Percentiles rank a stretch among this genome's conserved stretches.
Evolutionary conservation across 83 land plant species (phyloP).

Genomic region (Diphasiastrum complanatum): DNA sequence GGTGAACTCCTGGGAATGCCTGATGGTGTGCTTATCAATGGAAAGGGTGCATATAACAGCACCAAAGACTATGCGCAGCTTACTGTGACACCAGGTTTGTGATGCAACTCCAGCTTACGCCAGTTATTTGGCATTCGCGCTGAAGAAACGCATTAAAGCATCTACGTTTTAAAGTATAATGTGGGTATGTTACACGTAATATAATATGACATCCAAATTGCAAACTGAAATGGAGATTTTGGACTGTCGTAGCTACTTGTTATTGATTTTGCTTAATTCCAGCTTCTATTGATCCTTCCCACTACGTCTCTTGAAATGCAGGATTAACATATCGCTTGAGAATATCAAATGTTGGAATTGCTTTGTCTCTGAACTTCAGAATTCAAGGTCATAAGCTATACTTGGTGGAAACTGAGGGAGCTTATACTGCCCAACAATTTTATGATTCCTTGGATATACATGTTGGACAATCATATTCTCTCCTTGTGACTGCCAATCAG

Average conservation of each 20-base stretch:
- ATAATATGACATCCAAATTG: constrained; percentile 1
- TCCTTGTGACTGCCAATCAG: constrained; percentile 77
- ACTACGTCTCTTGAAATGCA: no score
- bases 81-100: constrained; percentile 63
- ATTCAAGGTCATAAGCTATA: constrained; percentile 69
- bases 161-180: no score
- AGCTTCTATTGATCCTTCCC: no score
- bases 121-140: no score
- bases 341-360: constrained; percentile 67
- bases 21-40: constrained; percentile 67
- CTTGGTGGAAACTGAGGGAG: constrained; percentile 83
- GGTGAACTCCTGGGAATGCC: constrained; percentile 61
- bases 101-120: background rate
- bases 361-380: constrained; percentile 73
- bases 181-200: no score
- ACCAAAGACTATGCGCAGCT: constrained; percentile 35
- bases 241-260: no score
- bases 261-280: no score
- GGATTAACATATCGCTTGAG: constrained; percentile 80
- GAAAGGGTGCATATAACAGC: constrained; percentile 56
- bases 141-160: no score
- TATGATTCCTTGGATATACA: constrained; percentile 73
- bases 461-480: constrained; percentile 83
- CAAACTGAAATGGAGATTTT: no score
- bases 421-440: constrained; percentile 74